Conservation (phyloP, 2,329 filamentous ascomycete species). For the Cytospora paraplurivora region DNA sequence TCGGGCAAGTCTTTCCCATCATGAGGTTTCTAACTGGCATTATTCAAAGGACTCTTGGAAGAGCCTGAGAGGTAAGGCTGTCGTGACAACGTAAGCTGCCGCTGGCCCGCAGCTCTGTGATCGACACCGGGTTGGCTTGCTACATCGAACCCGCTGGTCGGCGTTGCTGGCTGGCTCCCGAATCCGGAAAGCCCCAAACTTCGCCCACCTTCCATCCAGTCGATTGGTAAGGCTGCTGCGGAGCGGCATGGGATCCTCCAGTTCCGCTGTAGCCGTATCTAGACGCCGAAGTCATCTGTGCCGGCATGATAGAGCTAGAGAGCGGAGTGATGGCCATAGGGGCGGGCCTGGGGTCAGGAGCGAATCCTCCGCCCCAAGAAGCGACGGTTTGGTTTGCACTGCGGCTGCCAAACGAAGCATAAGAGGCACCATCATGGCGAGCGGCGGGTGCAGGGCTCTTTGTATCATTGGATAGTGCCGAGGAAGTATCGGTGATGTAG, state of each 20-base stretch:
- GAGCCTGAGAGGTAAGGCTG: neutral
- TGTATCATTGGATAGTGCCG: neutral
- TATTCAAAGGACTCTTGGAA: neutral
- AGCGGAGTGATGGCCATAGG: neutral
- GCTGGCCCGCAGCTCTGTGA: neutral
- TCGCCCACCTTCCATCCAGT: neutral
- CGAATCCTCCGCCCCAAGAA: constrained; percentile 16
- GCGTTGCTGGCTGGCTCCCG: neutral
- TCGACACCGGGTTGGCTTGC: neutral
- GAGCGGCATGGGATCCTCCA: neutral
- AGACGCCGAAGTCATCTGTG: neutral
- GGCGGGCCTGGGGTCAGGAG: neutral
- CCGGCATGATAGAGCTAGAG: neutral
- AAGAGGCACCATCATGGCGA: neutral
- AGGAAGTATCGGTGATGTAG: neutral
- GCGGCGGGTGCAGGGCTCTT: neutral
- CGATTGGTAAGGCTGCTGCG: constrained; percentile 7
- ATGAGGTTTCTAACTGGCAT: neutral
- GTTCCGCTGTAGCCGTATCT: constrained; percentile 4
- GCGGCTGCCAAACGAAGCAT: neutral
- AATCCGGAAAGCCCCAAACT: neutral
- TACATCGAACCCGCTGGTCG: neutral
- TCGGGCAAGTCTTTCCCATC: neutral
- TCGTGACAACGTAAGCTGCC: neutral
- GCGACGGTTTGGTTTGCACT: neutral